A percentile compares a stretch with the other conserved stretches of the same genome.
Conservation (phyloP, 108 stramenopile genomes). For the Nannochloropsis gaditana region DNA sequence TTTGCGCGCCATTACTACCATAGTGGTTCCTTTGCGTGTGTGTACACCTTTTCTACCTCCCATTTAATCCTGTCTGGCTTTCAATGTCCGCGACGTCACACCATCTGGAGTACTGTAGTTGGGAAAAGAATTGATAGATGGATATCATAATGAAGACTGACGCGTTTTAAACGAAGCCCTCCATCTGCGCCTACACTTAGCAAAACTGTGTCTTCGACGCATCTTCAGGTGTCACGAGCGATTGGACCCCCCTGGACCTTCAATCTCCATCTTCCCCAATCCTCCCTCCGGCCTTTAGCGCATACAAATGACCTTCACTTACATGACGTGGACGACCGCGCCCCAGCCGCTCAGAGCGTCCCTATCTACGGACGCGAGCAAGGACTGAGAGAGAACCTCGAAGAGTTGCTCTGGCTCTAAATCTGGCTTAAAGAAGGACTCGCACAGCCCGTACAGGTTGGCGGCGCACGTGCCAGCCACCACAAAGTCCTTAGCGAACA, state of each 20-base stretch:
- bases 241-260: no score
- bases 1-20: neutral
- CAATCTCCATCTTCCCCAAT: neutral
- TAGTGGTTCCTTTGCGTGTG: neutral
- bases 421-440: conserved; percentile 86
- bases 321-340: conserved; percentile 97
- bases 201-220: neutral
- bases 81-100: conserved; percentile 41
- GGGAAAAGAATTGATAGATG: neutral
- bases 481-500: conserved; percentile 84
- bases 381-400: conserved; percentile 90
- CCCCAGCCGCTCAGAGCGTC: conserved; percentile 98
- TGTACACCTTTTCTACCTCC: neutral
- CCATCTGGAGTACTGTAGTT: conserved; percentile 32
- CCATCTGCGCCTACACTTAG: neutral
- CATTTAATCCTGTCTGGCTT: conserved; percentile 44
- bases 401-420: conserved; percentile 90
- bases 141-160: neutral
- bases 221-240: neutral
- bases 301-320: conserved; percentile 55
- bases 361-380: conserved; percentile 88
- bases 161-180: neutral
- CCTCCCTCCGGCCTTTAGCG: neutral
- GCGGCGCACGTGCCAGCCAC: conserved; percentile 93
- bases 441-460: conserved; percentile 97